Conservation (phyloP, 2,329 filamentous ascomycete species). For the Aspergillus sp. region DNA sequence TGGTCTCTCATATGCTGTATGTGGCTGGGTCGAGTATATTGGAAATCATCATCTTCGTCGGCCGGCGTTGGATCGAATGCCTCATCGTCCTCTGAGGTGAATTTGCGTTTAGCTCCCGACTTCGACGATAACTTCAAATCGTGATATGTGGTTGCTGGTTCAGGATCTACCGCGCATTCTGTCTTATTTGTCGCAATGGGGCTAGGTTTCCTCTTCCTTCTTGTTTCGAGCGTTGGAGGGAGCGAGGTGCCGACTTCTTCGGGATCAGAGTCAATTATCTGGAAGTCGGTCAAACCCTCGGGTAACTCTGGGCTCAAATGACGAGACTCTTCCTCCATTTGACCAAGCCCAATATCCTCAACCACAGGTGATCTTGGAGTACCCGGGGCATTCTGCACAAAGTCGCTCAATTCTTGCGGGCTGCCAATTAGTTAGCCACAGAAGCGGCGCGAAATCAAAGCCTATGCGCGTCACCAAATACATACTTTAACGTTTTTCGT, state of each 20-base stretch:
- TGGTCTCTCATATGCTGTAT: constrained; percentile 8
- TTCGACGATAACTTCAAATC: constrained; percentile 23
- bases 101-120: constrained; percentile 50
- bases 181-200: not conserved
- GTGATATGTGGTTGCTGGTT: constrained; percentile 1
- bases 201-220: constrained; percentile 19
- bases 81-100: constrained; percentile 46
- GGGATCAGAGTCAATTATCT: constrained; percentile 4
- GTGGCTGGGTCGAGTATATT: constrained; percentile 23
- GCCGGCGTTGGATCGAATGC: constrained; percentile 2
- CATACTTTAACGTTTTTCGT: constrained; percentile 48
- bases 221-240: constrained; percentile 25
- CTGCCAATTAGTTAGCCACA: constrained; percentile 15
- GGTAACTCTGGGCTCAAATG: constrained; percentile 8
- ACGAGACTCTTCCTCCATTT: not conserved
- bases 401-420: constrained; percentile 26
- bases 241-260: constrained; percentile 12
- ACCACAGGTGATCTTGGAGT: constrained; percentile 23
- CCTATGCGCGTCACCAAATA: constrained; percentile 1
- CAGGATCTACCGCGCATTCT: constrained; percentile 1
- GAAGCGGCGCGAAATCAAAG: not conserved
- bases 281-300: constrained; percentile 2
- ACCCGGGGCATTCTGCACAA: constrained; percentile 18
- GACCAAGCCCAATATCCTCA: constrained; percentile 40
- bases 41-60: constrained; percentile 20